These are phyloP conservation scores for Chalciporus chontae DNA, from an alignment of 768 basidiomycete genomes.

Conservation along the genomic window DNA sequence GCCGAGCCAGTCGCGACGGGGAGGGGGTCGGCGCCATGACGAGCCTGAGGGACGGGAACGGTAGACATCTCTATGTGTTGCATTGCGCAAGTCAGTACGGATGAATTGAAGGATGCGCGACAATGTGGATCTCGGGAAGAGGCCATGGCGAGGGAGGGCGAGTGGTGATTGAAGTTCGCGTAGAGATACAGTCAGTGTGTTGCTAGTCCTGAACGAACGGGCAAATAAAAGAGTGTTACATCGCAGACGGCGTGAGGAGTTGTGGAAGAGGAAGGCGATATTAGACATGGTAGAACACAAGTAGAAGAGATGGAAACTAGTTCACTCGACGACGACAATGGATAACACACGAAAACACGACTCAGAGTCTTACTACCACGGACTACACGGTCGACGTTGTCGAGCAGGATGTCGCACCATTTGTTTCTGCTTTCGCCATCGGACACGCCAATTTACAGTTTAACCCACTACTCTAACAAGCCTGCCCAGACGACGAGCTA, in stretches of 20 bases:
- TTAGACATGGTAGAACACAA: slow-evolving; percentile 5
- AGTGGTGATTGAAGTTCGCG: background rate
- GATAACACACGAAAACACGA: background rate
- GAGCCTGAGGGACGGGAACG: slow-evolving; percentile 12
- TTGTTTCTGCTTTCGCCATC: slow-evolving; percentile 82
- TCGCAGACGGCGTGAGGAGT: slow-evolving; percentile 1
- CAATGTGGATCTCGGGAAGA: slow-evolving; percentile 1
- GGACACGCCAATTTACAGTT: slow-evolving; percentile 80
- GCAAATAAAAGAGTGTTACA: background rate
- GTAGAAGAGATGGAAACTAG: too few relatives aligned
- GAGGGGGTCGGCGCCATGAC: slow-evolving; percentile 28
- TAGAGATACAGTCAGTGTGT: background rate
- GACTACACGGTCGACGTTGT: too few relatives aligned
- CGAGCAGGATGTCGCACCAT: slow-evolving; percentile 71
- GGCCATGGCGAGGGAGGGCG: background rate
- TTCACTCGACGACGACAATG: too few relatives aligned
- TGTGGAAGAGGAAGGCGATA: slow-evolving; percentile 5
- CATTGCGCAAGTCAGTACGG: slow-evolving; percentile 13
- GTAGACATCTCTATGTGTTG: slow-evolving; percentile 21
- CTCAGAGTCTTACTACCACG: background rate
- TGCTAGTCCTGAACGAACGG: background rate
- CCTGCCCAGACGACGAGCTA: slow-evolving; percentile 56
- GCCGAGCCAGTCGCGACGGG: slow-evolving; percentile 40
- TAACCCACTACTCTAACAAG: slow-evolving; percentile 80
- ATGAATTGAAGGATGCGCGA: slow-evolving; percentile 14